Percentiles rank a stretch among this genome's conserved stretches.
Evolutionary conservation across 2,329 filamentous ascomycete genomes (phyloP).

Genomic region (Aspergillus sp.): DNA sequence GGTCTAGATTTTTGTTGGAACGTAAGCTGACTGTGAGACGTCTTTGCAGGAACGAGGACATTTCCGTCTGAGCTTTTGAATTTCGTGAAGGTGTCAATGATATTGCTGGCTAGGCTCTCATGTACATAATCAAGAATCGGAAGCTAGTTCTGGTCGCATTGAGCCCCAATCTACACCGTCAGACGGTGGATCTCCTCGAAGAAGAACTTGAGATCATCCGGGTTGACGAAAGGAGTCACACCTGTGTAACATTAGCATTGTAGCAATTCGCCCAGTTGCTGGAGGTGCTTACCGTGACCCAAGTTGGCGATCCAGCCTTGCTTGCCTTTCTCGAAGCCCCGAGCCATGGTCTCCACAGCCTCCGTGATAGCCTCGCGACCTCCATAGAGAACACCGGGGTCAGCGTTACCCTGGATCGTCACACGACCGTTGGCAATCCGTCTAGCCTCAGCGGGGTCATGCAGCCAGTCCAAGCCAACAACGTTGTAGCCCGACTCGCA

Average conservation of each 20-base stretch:
- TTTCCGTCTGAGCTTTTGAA: conserved; percentile 49
- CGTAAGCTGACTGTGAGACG: conserved; percentile 5
- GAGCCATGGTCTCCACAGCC: conserved; percentile 81
- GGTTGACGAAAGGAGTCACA: conserved; percentile 92
- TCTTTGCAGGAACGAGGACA: conserved; percentile 59
- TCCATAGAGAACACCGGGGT: conserved; percentile 90
- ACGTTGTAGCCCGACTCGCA: conserved; percentile 91
- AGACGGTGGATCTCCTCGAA: conserved; percentile 84
- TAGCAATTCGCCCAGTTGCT: not conserved
- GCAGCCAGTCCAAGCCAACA: conserved; percentile 91
- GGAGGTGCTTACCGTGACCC: conserved; percentile 74
- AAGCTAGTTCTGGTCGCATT: not conserved
- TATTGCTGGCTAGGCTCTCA: not conserved
- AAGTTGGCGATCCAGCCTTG: conserved; percentile 97
- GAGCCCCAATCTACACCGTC: conserved; percentile 27
- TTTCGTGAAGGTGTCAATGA: not conserved
- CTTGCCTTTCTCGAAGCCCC: conserved; percentile 79
- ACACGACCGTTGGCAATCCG: conserved; percentile 76
- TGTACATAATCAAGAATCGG: conserved; percentile 13
- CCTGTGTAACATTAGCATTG: conserved; percentile 54
- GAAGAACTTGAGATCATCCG: conserved; percentile 89
- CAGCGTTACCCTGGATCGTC: conserved; percentile 91
- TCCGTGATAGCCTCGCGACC: conserved; percentile 76
- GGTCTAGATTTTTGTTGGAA: not conserved
- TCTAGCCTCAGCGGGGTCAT: conserved; percentile 82